A percentile compares a stretch with the other conserved stretches of the same genome.
These are phyloP conservation scores for Fusarium fracticaudum DNA, from an alignment of 2,329 filamentous ascomycete species.

Conservation along the genomic window DNA sequence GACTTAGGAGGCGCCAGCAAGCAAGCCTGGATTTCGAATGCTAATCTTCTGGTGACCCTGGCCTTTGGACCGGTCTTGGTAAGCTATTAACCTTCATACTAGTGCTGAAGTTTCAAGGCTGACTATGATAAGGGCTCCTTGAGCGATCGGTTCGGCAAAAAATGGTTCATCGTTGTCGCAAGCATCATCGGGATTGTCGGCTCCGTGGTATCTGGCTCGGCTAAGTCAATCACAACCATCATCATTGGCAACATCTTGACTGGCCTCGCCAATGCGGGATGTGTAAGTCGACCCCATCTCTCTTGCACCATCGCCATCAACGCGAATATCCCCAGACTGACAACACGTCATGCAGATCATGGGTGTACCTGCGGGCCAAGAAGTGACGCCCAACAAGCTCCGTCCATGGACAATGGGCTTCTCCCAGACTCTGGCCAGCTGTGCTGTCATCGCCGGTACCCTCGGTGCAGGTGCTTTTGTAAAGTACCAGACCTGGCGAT, in stretches of 20 bases:
- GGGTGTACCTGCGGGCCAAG: neutral
- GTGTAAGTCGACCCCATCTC: neutral
- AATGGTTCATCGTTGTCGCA: neutral
- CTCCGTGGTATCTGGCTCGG: neutral
- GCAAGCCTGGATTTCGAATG: neutral
- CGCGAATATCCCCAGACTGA: neutral
- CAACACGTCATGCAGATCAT: neutral
- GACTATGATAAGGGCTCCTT: neutral
- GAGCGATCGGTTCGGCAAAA: neutral
- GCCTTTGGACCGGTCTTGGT: neutral
- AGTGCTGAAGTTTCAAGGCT: no score
- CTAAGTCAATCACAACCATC: neutral
- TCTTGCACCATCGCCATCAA: neutral
- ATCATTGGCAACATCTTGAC: neutral
- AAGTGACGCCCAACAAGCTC: neutral
- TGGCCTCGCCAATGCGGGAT: neutral
- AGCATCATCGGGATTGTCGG: neutral
- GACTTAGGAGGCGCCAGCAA: neutral
- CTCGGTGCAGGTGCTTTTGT: neutral
- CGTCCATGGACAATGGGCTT: neutral
- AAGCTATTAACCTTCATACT: accelerated
- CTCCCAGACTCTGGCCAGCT: neutral
- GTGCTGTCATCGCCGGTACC: neutral
- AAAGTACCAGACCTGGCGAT: neutral
- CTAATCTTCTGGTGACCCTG: neutral